These are phyloP conservation scores for Phalaenopsis aphrodite DNA, from an alignment of 106 monocot genomes.

Conservation along the genomic window DNA sequence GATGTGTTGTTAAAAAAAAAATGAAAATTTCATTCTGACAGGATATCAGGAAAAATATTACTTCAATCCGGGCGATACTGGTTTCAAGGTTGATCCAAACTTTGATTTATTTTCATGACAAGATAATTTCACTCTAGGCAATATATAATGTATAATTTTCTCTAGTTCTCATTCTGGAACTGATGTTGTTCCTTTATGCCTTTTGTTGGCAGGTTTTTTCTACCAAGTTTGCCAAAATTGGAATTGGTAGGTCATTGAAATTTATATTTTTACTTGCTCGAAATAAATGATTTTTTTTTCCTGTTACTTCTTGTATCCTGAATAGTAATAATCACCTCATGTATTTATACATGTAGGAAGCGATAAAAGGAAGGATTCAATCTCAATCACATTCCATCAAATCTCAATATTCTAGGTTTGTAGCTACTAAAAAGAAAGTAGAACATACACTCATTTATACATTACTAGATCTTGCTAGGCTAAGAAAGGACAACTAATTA, in stretches of 20 bases:
- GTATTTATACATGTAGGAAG: too few species aligned
- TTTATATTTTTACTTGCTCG: neutral
- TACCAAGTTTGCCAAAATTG: constrained; percentile 86
- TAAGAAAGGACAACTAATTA: too few species aligned
- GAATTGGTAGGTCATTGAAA: constrained; percentile 54
- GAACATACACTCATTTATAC: too few species aligned
- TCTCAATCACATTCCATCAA: too few species aligned
- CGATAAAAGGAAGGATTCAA: too few species aligned
- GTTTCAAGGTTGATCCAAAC: constrained; percentile 63
- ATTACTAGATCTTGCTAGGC: too few species aligned
- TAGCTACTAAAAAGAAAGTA: too few species aligned
- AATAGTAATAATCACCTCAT: too few species aligned
- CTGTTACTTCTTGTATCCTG: neutral
- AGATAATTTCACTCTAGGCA: neutral
- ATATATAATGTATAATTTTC: neutral
- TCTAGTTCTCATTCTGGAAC: neutral
- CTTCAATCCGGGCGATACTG: constrained; percentile 94
- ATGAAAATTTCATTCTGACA: constrained; percentile 15
- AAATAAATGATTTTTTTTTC: neutral
- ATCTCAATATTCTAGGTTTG: too few species aligned
- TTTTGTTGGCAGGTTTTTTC: constrained; percentile 47
- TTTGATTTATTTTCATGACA: neutral
- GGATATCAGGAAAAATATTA: constrained; percentile 98
- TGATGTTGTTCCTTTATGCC: constrained; percentile 4
- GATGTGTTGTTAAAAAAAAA: neutral